These are phyloP conservation scores for Diplodia seriata DNA, from an alignment of 2,329 filamentous ascomycete genomes.

Conservation along the genomic window DNA sequence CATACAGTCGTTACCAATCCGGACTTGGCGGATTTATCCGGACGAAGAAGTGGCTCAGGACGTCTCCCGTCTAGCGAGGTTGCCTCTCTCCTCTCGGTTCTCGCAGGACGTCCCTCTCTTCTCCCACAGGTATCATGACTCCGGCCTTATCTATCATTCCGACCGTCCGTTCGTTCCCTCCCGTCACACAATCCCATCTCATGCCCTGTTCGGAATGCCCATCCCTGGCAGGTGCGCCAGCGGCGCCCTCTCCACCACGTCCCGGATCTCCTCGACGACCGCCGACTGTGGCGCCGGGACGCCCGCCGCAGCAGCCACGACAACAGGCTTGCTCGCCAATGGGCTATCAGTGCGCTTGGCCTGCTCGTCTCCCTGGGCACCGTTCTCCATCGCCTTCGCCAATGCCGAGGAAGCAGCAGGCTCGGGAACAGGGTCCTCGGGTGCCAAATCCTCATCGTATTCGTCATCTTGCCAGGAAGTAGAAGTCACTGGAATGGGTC, in stretches of 20 bases:
- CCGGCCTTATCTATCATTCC: neutral
- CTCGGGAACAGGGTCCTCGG: constrained; percentile 2
- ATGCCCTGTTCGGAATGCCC: constrained; percentile 28
- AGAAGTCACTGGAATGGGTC: constrained; percentile 1
- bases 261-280: constrained; percentile 20
- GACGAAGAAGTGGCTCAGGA: neutral
- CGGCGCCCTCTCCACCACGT: constrained; percentile 13
- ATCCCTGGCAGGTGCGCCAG: constrained; percentile 30
- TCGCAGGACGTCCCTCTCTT: neutral
- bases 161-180: neutral
- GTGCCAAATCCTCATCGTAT: neutral
- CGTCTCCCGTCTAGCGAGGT: neutral
- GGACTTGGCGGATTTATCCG: constrained; percentile 8
- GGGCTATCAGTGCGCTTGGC: constrained; percentile 13
- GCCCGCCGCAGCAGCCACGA: constrained; percentile 11
- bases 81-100: neutral
- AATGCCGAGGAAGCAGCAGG: neutral
- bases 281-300: constrained; percentile 20
- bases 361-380: neutral
- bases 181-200: neutral
- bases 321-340: constrained; percentile 23
- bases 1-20: constrained; percentile 26
- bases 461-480: neutral
- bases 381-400: constrained; percentile 6
- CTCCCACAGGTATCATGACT: neutral